A percentile compares a stretch with the other conserved stretches of the same genome.
These are phyloP conservation scores for Wickerhamiella kazuoi DNA, from an alignment of 805 yeast genomes.

Conservation along the genomic window DNA sequence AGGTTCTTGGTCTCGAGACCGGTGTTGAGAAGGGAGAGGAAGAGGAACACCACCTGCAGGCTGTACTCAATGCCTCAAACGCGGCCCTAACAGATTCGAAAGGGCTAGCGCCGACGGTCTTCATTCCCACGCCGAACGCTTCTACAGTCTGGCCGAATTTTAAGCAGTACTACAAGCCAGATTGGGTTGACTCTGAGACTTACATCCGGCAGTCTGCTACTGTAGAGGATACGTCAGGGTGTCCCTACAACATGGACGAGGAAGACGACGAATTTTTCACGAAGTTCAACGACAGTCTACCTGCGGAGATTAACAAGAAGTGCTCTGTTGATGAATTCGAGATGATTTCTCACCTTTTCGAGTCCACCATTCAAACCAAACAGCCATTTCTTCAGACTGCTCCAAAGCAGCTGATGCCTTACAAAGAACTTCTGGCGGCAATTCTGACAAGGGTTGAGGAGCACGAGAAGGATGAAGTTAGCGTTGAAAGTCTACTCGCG, in stretches of 20 bases:
- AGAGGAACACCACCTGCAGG: conserved; percentile 88
- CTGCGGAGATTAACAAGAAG: conserved; percentile 13
- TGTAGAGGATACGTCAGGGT: conserved; percentile 85
- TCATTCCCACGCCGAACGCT: conserved; percentile 95
- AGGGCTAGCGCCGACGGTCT: conserved; percentile 30
- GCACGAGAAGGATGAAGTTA: conserved; percentile 39
- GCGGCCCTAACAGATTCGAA: conserved; percentile 36
- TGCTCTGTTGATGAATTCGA: conserved; percentile 81
- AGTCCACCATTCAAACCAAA: conserved; percentile 51
- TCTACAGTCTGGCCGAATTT: conserved; percentile 67
- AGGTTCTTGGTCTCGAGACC: conserved; percentile 76
- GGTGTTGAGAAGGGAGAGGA: conserved; percentile 98
- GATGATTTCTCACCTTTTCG: conserved; percentile 52
- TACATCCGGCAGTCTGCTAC: conserved; percentile 85
- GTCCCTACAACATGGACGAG: conserved; percentile 81
- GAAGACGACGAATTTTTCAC: conserved; percentile 56
- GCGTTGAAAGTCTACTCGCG: conserved; percentile 17
- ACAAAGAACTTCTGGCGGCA: conserved; percentile 45
- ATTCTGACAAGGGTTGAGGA: conserved; percentile 23
- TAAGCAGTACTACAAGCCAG: conserved; percentile 45
- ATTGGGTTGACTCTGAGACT: conserved; percentile 52
- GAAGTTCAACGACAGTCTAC: conserved; percentile 18
- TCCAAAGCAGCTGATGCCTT: conserved; percentile 55
- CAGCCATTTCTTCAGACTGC: conserved; percentile 84
- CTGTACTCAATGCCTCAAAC: conserved; percentile 66